These are phyloP conservation scores for Gonium pectorale DNA, from an alignment of 139 green algal genomes.

Conservation along the genomic window DNA sequence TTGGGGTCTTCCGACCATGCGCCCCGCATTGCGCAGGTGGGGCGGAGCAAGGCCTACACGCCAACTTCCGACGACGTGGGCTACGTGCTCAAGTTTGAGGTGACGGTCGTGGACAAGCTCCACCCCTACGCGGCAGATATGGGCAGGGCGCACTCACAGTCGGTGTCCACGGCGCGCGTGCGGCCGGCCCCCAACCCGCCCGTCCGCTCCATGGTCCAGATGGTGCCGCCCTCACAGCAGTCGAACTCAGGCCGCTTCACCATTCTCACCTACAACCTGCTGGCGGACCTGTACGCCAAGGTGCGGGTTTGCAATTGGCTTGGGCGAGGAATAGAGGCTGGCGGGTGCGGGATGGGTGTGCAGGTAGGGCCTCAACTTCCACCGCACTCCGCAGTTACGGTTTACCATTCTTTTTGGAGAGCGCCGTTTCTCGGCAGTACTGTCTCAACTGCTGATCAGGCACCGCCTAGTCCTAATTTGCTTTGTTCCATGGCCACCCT, in stretches of 20 bases:
- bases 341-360: no score
- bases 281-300: slow-evolving; percentile 97
- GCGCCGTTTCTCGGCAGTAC: no score
- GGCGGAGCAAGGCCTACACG: slow-evolving; percentile 78
- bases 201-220: slow-evolving; percentile 76
- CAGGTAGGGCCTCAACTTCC: no score
- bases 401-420: no score
- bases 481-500: no score
- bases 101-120: slow-evolving; percentile 55
- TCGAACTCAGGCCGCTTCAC: slow-evolving; percentile 83
- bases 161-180: slow-evolving; percentile 83
- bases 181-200: slow-evolving; percentile 81
- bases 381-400: no score
- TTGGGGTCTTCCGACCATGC: slow-evolving; percentile 2
- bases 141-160: slow-evolving; percentile 45
- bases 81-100: slow-evolving; percentile 91
- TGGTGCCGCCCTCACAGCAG: slow-evolving; percentile 58
- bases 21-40: slow-evolving; percentile 68
- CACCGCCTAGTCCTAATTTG: no score
- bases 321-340: no score
- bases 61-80: slow-evolving; percentile 90
- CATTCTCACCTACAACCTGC: slow-evolving; percentile 96
- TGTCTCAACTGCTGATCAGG: no score
- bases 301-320: slow-evolving; percentile 47
- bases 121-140: slow-evolving; percentile 53